Base-by-base conservation (phyloP, 495 filamentous ascomycete species). In the Neurospora sp. region DNA sequence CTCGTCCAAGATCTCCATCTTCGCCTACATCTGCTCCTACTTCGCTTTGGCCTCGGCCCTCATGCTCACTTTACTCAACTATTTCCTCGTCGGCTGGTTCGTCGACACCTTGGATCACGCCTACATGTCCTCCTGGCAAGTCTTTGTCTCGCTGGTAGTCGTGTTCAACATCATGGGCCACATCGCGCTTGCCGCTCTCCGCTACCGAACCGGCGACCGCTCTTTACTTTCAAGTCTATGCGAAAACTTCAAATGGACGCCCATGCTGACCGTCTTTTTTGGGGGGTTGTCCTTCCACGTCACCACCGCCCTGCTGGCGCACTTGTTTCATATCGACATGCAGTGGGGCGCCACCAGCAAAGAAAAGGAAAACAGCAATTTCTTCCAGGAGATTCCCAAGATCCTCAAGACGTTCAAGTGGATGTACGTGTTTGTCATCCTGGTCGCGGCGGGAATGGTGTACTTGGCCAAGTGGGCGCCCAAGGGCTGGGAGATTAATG, bases 21-120 rank as follows among this genome's bases (percentile, higher is more conserved):
- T 92, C 77, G 90, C 91, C 3, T 93, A 93, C 77, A 90, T 93
- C 76, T 91, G 91, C 38, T 92, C 91, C 12, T 93, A 93, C 81
- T 93, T 92, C 77, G 91, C 91, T 48, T 88, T 93, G 71, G 91
- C 85, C 16, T 88, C 89, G 8, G 88, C 91, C 40, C 92, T 91
- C 89, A 85, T 92, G 73, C 84, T 93, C 78, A 92, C 91, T 0
- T 82, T 90, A 1, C 81, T 84, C 70, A 93, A 93, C 81, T 93
- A 92, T 77, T 91, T 93, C 81, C 82, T 91, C 69, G 85, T 91
- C 59, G 91, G 90, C 42, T 90, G 88, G 88, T 91, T 87, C 81
- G 88, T 86, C 73, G 89, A 87, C 7, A 83, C 87, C 68, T 77
- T 91, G 40, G 90, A 91, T 74, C 88, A 91, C 76, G 89, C 88